Evolutionary conservation across 306 rosid genomes (phyloP).

Genomic region (Cucumis melo): DNA sequence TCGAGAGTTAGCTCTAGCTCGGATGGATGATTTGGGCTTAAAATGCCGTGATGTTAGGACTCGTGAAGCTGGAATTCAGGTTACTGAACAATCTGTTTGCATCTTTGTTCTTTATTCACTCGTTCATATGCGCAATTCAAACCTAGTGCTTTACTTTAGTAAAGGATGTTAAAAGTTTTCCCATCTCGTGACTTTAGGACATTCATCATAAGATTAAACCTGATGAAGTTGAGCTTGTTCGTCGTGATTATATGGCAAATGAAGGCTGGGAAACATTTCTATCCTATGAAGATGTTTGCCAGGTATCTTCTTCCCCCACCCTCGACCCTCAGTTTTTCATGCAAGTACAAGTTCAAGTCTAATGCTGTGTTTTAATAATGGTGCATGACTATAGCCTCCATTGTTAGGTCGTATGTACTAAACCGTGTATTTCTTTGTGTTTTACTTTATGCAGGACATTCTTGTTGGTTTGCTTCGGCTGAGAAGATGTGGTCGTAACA

Average conservation of each 20-base stretch:
- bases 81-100: conserved; percentile 7
- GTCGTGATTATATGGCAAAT: conserved; percentile 86
- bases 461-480: conserved; percentile 84
- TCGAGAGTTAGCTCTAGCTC: conserved; percentile 85
- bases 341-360: background rate
- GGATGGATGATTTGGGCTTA: conserved; percentile 94
- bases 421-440: conserved; percentile 5
- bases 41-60: conserved; percentile 97
- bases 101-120: background rate
- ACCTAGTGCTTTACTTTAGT: background rate
- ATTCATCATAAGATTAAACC: conserved; percentile 92
- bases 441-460: conserved; percentile 47
- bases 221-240: conserved; percentile 89
- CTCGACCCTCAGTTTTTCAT: background rate
- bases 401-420: background rate
- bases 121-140: background rate
- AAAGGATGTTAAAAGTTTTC: background rate
- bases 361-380: background rate
- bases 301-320: conserved; percentile 31
- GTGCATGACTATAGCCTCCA: background rate
- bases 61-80: conserved; percentile 98
- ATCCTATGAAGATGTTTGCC: conserved; percentile 82
- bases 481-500: conserved; percentile 72
- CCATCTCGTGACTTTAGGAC: conserved; percentile 36
- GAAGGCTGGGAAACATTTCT: conserved; percentile 99